Base-by-base conservation (phyloP, 148 eudicot species). In the Fagopyrum homotropicum region DNA sequence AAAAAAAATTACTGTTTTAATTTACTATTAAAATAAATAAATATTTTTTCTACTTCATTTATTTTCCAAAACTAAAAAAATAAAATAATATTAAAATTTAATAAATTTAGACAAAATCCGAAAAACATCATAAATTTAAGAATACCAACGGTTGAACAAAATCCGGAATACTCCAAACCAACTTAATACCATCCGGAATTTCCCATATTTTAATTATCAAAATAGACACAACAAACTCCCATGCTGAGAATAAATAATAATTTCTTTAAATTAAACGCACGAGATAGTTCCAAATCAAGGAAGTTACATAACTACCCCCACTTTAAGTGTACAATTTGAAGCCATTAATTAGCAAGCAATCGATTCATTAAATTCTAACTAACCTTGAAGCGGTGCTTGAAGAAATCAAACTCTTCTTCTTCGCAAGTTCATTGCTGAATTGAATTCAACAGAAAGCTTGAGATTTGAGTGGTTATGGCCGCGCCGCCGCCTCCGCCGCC, bases 221-320 rank as follows among this genome's bases (percentile, higher is more conserved):
- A 22, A 60, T 7, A 60, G 66, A 60, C 66, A 9, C 12, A 9
- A 11, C 66, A 60, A 60, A 60, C 66, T 60, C 66, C 66, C 66
- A 60, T 26, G 40, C 15, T 60, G 35, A 10, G n/a, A 8, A 60
- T 22, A 16, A 60, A 19, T 26, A 26, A 6, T 60, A 60, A 17
- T 59, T 59, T 35, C 40, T 35, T 35, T 35, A 1, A 59, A 59
- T 22, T 22, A 19, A n/a, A 5, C 6, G 17, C 60, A 55, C 1
- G 17, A 22, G 22, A 5, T n/a, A 55, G 4, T 55, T 57, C 69
- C 69, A 61, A 61, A 30, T 26, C 45, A 61, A 44, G 69, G 30
- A 61, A 61, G 29, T 10, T 30, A 44, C 69, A 29, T 11, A 29
- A 30, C 9, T 11, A 5, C 30, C 17, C 30, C 11, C 19, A 22